These are phyloP conservation scores for Austropuccinia psidii DNA, from an alignment of 1,284 basidiomycete genomes.

Conservation along the genomic window DNA sequence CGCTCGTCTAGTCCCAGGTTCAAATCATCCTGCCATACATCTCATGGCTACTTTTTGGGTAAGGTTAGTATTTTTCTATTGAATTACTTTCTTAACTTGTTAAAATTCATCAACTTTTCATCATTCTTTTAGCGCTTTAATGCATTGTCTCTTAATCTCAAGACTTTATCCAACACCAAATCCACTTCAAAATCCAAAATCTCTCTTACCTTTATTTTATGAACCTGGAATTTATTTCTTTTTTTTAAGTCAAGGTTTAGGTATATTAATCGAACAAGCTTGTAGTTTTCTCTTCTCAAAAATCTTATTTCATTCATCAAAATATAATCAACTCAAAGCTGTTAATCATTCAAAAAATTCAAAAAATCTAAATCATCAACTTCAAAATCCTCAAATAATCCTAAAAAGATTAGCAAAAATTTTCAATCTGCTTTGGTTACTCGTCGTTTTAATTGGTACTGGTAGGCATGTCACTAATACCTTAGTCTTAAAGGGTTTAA, in stretches of 20 bases:
- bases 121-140: background rate
- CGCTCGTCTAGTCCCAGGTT: slow-evolving; percentile 4
- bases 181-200: background rate
- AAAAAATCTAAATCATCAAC: too few species aligned
- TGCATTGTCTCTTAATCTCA: slow-evolving; percentile 4
- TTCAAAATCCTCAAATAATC: background rate
- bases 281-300: too few species aligned
- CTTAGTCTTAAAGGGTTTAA: slow-evolving; percentile 3
- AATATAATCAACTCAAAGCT: too few species aligned
- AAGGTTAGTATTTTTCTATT: background rate
- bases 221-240: slow-evolving; percentile 20
- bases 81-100: background rate
- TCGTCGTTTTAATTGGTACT: background rate
- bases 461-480: slow-evolving; percentile 27
- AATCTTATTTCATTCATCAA: too few species aligned
- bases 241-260: slow-evolving; percentile 22
- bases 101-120: background rate
- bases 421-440: background rate
- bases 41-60: slow-evolving; percentile 13
- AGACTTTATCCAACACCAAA: slow-evolving; percentile 23
- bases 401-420: slow-evolving; percentile 6
- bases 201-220: slow-evolving; percentile 19
- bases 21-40: background rate
- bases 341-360: too few species aligned
- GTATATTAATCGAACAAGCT: slow-evolving; percentile 1